Base-by-base conservation (phyloP, 1,284 basidiomycete species). In the Calocybe gambosa region DNA sequence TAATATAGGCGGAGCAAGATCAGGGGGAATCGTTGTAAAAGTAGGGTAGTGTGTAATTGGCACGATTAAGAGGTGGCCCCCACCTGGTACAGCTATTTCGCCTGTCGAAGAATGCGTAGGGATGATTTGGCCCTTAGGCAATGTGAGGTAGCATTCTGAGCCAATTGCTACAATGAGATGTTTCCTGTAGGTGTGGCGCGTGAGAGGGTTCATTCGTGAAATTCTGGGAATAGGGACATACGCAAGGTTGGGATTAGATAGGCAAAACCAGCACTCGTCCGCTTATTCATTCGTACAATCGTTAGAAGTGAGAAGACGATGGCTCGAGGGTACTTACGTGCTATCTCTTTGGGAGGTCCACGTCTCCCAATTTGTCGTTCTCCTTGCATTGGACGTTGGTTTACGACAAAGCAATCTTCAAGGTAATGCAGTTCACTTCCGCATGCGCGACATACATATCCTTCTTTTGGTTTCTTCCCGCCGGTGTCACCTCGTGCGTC, bases 131-230 rank as follows among this genome's bases (percentile, higher is more conserved):
- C 93, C 93, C 64, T 95, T 96, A 0, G 93, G 89, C 20, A 97
- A 68, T 0, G 94, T 94, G 38, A 96, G 69, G 67, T 98, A 98
- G 56, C 89, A 91, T 64, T 98, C 94, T 2, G 75, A 67, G 13
- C 93, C 94, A 58, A 98, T 95, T 0, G 87, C 85, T 20, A 93
- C 89, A 51, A 98, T 93, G 47, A 97, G 80, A 57, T 97, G 91
- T 68, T 97, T 98, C 42, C 89, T 93, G 55, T 42, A 25, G 33
- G 29, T 42, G 12, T 15, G 42, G 15, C 9, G 23, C 35, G 43
- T 19, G 50, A 13, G 51, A 28, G 4, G 34, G 25, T 23, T 2
- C 18, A 13, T 16, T 13, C 12, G 18, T 10, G n/a, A 13, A 9
- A 19, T 20, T 10, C n/a, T 43, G 12, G 8, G 35, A 19, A 34